Evolutionary conservation across 768 basidiomycete species (phyloP).

Genomic region (Lentinula boryana): DNA sequence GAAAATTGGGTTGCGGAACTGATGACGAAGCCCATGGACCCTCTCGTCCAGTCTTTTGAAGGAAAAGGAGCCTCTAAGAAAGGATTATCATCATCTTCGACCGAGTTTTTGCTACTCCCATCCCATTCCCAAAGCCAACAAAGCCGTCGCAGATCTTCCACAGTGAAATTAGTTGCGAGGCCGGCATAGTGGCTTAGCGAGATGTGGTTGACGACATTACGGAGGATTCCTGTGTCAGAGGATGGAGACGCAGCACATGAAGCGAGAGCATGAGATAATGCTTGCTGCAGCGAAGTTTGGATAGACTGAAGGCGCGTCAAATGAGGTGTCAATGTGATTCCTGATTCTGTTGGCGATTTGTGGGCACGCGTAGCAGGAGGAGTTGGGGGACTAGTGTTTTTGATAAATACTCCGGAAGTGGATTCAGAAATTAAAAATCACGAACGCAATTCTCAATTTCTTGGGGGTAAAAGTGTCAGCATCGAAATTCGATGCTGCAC

Average conservation of each 20-base stretch:
- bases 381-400: conserved; percentile 43
- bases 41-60: conserved; percentile 69
- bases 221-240: conserved; percentile 68
- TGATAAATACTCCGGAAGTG: not conserved
- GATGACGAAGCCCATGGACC: conserved; percentile 74
- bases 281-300: conserved; percentile 72
- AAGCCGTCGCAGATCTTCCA: conserved; percentile 67
- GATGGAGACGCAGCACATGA: conserved; percentile 75
- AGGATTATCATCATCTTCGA: conserved; percentile 61
- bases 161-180: conserved; percentile 52
- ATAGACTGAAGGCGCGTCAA: conserved; percentile 57
- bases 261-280: conserved; percentile 79
- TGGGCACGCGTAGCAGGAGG: conserved; percentile 47
- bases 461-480: conserved; percentile 66
- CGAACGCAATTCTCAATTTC: conserved; percentile 54
- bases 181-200: conserved; percentile 67
- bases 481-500: conserved; percentile 45
- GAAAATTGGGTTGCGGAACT: conserved; percentile 68
- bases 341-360: conserved; percentile 15
- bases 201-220: conserved; percentile 74
- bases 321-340: conserved; percentile 42
- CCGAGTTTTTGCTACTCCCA: conserved; percentile 18
- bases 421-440: conserved; percentile 2
- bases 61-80: conserved; percentile 46
- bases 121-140: conserved; percentile 95